phyloP scores from a whole-genome alignment of 345 rosid species.

The Passiflora organensis region DNA sequence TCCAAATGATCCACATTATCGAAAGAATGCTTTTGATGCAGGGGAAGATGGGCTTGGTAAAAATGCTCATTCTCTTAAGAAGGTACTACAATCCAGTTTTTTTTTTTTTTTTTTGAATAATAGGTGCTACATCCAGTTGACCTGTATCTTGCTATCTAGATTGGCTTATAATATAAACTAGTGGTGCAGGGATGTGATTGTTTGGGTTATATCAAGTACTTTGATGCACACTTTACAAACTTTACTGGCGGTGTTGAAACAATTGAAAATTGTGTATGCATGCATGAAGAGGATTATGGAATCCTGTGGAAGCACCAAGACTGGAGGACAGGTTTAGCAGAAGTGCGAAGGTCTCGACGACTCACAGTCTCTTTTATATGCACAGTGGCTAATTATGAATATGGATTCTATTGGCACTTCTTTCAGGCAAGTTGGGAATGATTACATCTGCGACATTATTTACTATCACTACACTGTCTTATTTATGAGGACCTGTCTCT shows the following conservation, averaged over 20 bases:
- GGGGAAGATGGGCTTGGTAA: conserved; percentile 97
- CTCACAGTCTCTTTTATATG: conserved; percentile 76
- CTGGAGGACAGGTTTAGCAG: conserved; percentile 95
- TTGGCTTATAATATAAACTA: conserved; percentile 1
- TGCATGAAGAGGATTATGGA: conserved; percentile 95
- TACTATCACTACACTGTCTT: background rate
- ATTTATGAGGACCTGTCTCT: background rate
- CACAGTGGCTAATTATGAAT: conserved; percentile 88
- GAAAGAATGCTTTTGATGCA: conserved; percentile 95
- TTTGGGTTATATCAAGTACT: conserved; percentile 79
- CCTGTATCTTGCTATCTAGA: background rate
- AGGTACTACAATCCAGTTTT: conserved; percentile 37
- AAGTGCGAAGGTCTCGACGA: conserved; percentile 86
- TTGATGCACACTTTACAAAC: conserved; percentile 84
- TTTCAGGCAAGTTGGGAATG: conserved; percentile 57
- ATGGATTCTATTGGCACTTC: conserved; percentile 91
- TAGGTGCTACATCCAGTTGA: too few relatives aligned
- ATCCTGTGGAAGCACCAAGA: conserved; percentile 95
- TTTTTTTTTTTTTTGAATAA: too few relatives aligned
- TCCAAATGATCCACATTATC: conserved; percentile 90
- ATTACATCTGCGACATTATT: background rate
- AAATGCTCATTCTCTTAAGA: conserved; percentile 93
- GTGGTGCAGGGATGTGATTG: conserved; percentile 77
- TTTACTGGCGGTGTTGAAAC: conserved; percentile 91
- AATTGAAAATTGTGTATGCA: conserved; percentile 80